Percentiles rank a stretch among this genome's conserved stretches.
Conservation (phyloP, 1,139 yeast species). For the Protomyces inundatus region DNA sequence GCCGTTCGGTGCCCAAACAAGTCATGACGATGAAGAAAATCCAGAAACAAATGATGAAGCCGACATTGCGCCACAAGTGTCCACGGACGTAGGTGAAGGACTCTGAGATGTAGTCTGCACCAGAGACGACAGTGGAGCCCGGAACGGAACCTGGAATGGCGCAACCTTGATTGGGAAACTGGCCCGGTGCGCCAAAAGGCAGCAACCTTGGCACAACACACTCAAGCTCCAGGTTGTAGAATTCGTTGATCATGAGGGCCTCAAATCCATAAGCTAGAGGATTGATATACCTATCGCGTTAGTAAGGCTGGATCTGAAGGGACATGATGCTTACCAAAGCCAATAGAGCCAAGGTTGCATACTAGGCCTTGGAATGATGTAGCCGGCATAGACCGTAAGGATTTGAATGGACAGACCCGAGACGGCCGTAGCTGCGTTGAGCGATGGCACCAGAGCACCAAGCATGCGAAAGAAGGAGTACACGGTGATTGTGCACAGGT, state of each 20-base stretch:
- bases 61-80: constrained; percentile 66
- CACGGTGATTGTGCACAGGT: constrained; percentile 56
- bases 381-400: constrained; percentile 65
- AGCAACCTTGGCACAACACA: constrained; percentile 44
- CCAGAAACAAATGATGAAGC: constrained; percentile 51
- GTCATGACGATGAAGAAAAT: constrained; percentile 53
- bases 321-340: constrained; percentile 41
- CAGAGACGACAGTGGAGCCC: constrained; percentile 46
- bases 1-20: constrained; percentile 45
- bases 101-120: constrained; percentile 46
- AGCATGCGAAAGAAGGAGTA: constrained; percentile 66
- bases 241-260: constrained; percentile 61
- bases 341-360: constrained; percentile 68
- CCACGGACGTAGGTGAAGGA: constrained; percentile 44
- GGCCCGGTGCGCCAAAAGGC: constrained; percentile 51
- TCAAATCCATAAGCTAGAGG: constrained; percentile 69
- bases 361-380: constrained; percentile 58
- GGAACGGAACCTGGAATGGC: constrained; percentile 47
- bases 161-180: constrained; percentile 42
- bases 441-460: constrained; percentile 57
- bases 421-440: constrained; percentile 68
- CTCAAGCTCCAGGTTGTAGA: constrained; percentile 44
- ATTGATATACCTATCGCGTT: constrained; percentile 43
- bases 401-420: constrained; percentile 59
- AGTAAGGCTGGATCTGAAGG: too few relatives aligned